phyloP scores from a whole-genome alignment of 2,329 filamentous ascomycete genomes.

The Beauveria asiatica region DNA sequence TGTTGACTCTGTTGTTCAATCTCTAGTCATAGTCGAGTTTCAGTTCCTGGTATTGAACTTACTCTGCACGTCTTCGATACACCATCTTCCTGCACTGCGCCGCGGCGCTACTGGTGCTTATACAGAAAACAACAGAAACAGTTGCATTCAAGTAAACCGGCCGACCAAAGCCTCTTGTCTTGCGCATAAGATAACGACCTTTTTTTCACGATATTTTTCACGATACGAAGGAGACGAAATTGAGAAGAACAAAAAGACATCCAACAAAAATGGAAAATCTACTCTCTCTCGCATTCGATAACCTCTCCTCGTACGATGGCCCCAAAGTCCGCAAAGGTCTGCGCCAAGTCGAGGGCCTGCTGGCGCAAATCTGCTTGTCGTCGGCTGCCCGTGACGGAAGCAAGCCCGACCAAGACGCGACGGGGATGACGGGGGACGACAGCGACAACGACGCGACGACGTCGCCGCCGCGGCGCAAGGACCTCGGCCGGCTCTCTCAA shows the following conservation, averaged over 20 bases:
- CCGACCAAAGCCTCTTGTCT: too few relatives aligned
- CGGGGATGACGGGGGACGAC: slow-evolving; percentile 14
- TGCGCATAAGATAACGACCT: too few relatives aligned
- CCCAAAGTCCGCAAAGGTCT: slow-evolving; percentile 88
- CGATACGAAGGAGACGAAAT: background rate
- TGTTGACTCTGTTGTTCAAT: too few relatives aligned
- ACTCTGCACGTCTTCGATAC: too few relatives aligned
- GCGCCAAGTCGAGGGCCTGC: slow-evolving; percentile 84
- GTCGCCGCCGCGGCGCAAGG: slow-evolving; percentile 41
- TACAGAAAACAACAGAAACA: too few relatives aligned
- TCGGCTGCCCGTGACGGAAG: background rate
- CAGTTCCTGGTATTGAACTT: too few relatives aligned
- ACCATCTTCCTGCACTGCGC: too few relatives aligned
- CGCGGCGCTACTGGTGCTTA: too few relatives aligned
- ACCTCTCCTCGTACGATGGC: slow-evolving; percentile 85
- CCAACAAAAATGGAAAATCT: slow-evolving; percentile 69
- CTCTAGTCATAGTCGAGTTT: too few relatives aligned
- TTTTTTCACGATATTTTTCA: too few relatives aligned
- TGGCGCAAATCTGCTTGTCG: slow-evolving; percentile 86
- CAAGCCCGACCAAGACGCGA: too few relatives aligned
- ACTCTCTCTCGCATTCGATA: slow-evolving; percentile 89
- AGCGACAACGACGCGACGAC: slow-evolving; percentile 23
- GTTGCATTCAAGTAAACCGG: too few relatives aligned
- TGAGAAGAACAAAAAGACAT: slow-evolving; percentile 6
- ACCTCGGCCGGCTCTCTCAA: slow-evolving; percentile 59